Percentiles rank a stretch among this genome's conserved stretches.
Evolutionary conservation across 805 yeast genomes (phyloP).

Genomic region (Sugiyamaella valdiviana): DNA sequence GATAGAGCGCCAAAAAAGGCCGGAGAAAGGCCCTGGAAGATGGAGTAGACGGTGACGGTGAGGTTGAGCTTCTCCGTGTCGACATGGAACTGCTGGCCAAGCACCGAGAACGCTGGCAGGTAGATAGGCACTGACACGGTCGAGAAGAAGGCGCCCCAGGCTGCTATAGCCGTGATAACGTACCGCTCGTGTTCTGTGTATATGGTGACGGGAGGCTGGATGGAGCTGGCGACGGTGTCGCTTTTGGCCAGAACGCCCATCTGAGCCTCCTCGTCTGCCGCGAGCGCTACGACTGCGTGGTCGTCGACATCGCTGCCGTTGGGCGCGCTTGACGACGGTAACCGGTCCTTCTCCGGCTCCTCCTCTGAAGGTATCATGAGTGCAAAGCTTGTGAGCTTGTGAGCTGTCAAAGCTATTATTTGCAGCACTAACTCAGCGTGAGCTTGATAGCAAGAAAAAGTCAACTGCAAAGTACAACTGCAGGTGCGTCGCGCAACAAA

Average conservation of each 20-base stretch:
- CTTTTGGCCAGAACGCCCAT: neutral
- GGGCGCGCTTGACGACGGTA: no score
- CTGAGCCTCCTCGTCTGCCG: neutral
- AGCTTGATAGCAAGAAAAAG: no score
- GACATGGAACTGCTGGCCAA: conserved; percentile 50
- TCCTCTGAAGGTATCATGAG: neutral
- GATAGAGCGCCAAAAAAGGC: conserved; percentile 61
- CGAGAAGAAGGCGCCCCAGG: conserved; percentile 52
- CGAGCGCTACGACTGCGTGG: neutral
- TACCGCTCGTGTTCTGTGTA: conserved; percentile 6
- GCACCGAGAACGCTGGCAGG: conserved; percentile 63
- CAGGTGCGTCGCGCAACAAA: no score
- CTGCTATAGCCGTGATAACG: conserved; percentile 11
- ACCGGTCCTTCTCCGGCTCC: no score
- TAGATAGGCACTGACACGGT: conserved; percentile 71
- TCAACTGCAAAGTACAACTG: no score
- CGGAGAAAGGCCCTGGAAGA: conserved; percentile 75
- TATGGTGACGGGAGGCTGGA: conserved; percentile 4
- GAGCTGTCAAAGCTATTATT: no score
- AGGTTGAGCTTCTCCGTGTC: conserved; percentile 55
- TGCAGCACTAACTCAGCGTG: no score
- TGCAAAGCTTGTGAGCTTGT: no score
- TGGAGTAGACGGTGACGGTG: conserved; percentile 68
- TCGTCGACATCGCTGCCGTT: no score
- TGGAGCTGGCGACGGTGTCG: conserved; percentile 2